Base-by-base conservation (phyloP, 148 eudicot species). In the Cornus controversa region DNA sequence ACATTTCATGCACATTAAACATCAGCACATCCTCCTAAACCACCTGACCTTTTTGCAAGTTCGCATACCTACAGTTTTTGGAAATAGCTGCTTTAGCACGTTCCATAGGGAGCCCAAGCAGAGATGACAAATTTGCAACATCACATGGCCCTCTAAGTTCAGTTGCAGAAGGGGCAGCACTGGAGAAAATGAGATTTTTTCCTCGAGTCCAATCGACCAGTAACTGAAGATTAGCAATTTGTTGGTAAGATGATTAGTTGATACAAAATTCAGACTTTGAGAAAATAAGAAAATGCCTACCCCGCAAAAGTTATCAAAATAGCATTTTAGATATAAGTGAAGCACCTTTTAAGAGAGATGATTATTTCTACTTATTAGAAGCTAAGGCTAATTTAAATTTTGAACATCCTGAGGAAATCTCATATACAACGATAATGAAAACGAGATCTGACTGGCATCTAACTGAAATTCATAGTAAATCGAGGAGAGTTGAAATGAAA, bases 121-220 rank as follows among this genome's bases (percentile, higher is more conserved):
- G 81, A 45, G 77, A 86, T 69, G 84, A 74, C 72, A 96, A 81
- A 84, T 96, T 96, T 27, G 92, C 87, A 47, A 88, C 94, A 86
- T 96, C 98, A 82, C 82, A 86, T 70, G 98, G 99, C 45, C 99
- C 98, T 87, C 99, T 89, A 66, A 96, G 71, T 90, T 90, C 97
- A 76, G 88, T 89, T 47, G 77, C 87, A 74, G 97, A 91, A 79
- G 94, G 80, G 74, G 99, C 94, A 78, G 92, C 92, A 83, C 98
- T 93, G 67, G 94, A 89, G 47, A 96, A 73, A 69, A 93, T 87
- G 70, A 93, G 76, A 81, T 91, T 91, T 87, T 88, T 96, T 79
- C 98, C 93, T 78, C 86, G 86, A 75, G 97, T 96, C 99, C 99
- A 93, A 77, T 93, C 93, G 66, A 96, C 98, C 80, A 93, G 83